Evolutionary conservation across 352 stramenopile species (phyloP).

Genomic region (Elongisporangium prolatum): DNA sequence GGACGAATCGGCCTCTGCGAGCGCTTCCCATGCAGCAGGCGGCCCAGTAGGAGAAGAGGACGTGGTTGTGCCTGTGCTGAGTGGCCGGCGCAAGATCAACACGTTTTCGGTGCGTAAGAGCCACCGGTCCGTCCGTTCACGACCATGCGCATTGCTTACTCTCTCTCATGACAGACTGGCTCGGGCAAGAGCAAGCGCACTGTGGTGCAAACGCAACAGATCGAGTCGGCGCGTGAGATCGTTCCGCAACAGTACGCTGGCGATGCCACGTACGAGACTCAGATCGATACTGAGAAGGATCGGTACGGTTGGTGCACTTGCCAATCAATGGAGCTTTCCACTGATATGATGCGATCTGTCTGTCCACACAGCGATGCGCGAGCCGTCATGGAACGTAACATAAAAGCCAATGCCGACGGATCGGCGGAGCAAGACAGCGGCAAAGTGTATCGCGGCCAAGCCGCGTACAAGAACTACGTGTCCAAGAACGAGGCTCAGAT

Average conservation of each 20-base stretch:
- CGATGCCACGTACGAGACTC: constrained; percentile 76
- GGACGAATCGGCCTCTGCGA: constrained; percentile 12
- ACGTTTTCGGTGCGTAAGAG: constrained; percentile 41
- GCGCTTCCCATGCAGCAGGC: not conserved
- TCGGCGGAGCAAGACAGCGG: constrained; percentile 62
- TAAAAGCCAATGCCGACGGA: constrained; percentile 66
- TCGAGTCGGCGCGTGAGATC: constrained; percentile 72
- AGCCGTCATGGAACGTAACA: constrained; percentile 73
- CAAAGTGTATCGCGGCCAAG: constrained; percentile 79
- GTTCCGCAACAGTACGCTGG: constrained; percentile 76
- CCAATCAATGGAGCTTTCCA: not conserved
- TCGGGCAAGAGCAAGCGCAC: constrained; percentile 53
- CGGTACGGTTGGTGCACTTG: constrained; percentile 23
- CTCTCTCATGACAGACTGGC: constrained; percentile 31
- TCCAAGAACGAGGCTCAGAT: constrained; percentile 85
- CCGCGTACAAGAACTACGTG: constrained; percentile 86
- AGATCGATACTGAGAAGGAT: constrained; percentile 82
- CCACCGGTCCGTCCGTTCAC: not conserved
- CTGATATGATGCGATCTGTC: not conserved
- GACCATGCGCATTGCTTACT: not conserved
- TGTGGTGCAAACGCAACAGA: constrained; percentile 43
- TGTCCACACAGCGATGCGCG: constrained; percentile 52
- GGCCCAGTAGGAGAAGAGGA: constrained; percentile 9
- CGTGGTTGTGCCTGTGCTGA: constrained; percentile 17
- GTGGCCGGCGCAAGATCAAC: constrained; percentile 42